phyloP scores from a whole-genome alignment of 305 asterid genomes.

The Coffea humblotiana region DNA sequence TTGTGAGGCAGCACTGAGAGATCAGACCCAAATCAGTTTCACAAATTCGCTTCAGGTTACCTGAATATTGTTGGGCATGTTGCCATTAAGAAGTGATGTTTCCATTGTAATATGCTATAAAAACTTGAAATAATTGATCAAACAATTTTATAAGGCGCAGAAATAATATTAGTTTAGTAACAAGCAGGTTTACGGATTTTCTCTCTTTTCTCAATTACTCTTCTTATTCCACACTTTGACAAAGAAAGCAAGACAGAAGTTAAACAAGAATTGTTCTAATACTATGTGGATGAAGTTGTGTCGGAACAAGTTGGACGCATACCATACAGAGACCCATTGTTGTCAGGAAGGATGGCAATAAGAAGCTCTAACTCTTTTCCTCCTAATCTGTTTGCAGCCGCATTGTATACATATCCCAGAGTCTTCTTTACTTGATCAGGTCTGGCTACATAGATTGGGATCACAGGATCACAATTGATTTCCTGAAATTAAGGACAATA shows the following conservation, averaged over 20 bases:
- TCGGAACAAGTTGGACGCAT: background rate
- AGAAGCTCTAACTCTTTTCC: constrained; percentile 40
- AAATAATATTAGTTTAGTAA: background rate
- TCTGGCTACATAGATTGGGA: constrained; percentile 31
- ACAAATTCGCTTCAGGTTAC: constrained; percentile 39
- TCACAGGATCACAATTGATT: constrained; percentile 35
- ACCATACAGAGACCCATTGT: constrained; percentile 43
- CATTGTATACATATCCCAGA: constrained; percentile 32
- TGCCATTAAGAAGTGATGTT: background rate
- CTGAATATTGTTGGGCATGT: constrained; percentile 17
- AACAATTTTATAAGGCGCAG: background rate
- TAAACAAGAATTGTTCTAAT: background rate
- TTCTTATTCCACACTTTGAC: background rate
- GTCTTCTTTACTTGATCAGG: constrained; percentile 46
- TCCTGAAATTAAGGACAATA: constrained; percentile 30
- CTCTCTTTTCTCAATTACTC: background rate
- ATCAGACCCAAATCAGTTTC: constrained; percentile 44
- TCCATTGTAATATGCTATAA: background rate
- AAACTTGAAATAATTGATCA: background rate
- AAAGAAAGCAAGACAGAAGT: background rate
- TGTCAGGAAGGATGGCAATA: constrained; percentile 44
- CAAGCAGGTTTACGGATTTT: background rate
- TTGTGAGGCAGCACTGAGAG: constrained; percentile 46
- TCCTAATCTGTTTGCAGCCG: constrained; percentile 26
- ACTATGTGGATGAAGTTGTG: background rate